These are phyloP conservation scores for Climacium dendroides DNA, from an alignment of 225 moss, liverwort and hornwort species.

Conservation along the genomic window DNA sequence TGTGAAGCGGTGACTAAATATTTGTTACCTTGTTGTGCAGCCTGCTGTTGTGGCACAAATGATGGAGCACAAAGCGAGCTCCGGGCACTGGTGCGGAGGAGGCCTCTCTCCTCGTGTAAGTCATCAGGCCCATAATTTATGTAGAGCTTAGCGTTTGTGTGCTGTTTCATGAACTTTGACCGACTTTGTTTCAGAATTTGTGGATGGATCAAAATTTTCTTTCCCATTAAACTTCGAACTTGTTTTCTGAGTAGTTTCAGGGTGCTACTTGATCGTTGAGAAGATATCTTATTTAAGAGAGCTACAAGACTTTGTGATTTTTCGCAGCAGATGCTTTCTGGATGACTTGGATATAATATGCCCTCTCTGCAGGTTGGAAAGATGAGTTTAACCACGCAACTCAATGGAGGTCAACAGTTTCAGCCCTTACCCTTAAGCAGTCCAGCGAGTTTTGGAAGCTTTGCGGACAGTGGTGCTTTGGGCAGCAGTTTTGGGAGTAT, in stretches of 20 bases:
- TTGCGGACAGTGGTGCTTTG: conserved; percentile 44
- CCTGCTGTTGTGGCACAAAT: conserved; percentile 19
- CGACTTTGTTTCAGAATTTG: background rate
- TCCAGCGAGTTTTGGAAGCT: conserved; percentile 66
- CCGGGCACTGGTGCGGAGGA: conserved; percentile 68
- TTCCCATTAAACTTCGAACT: background rate
- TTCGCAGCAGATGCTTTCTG: background rate
- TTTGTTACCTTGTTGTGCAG: conserved; percentile 18
- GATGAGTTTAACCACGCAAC: conserved; percentile 10
- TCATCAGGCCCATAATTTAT: background rate
- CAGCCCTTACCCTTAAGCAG: conserved; percentile 31
- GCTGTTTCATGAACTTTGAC: background rate
- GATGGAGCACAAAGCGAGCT: conserved; percentile 48
- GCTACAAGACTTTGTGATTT: background rate
- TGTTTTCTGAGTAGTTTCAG: background rate
- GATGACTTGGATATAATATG: background rate
- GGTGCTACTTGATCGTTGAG: background rate
- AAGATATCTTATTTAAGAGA: background rate
- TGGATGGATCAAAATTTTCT: background rate
- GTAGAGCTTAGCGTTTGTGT: background rate
- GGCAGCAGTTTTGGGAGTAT: conserved; percentile 82
- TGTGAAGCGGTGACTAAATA: background rate
- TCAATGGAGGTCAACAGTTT: conserved; percentile 28
- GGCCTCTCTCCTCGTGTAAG: conserved; percentile 83
- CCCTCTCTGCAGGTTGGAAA: conserved; percentile 16